Percentiles rank a stretch among this genome's conserved stretches.
These are phyloP conservation scores for Diversispora epigaea DNA, from an alignment of 192 early-diverging fungal species.

Conservation along the genomic window DNA sequence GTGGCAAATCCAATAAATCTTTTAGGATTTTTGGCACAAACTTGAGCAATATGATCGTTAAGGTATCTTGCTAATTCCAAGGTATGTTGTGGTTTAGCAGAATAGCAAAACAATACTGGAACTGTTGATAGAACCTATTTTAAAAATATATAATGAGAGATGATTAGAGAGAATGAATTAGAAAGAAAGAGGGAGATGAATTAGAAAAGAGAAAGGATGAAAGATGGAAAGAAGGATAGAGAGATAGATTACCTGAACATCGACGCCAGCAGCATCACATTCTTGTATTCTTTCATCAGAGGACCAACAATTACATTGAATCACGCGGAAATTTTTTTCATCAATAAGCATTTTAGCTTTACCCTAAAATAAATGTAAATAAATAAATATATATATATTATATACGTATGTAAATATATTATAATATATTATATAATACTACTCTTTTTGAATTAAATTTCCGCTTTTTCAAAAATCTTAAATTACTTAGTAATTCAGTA, in stretches of 20 bases:
- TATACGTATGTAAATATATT: no score
- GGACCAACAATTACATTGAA: constrained; percentile 72
- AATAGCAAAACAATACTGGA: constrained; percentile 65
- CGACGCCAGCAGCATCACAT: constrained; percentile 49
- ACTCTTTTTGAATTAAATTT: no score
- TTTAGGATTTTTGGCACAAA: constrained; percentile 57
- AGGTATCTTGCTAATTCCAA: constrained; percentile 56
- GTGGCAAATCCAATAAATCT: constrained; percentile 65
- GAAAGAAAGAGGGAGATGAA: no score
- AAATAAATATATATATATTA: background rate
- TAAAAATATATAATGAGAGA: background rate
- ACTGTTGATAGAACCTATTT: constrained; percentile 62
- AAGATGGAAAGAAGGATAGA: background rate
- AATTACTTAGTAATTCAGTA: no score
- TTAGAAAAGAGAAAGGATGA: background rate
- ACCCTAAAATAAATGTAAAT: constrained; percentile 36
- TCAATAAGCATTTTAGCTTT: constrained; percentile 67
- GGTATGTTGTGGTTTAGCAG: constrained; percentile 53
- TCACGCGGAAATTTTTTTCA: constrained; percentile 65
- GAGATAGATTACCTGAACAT: constrained; percentile 51
- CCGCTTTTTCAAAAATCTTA: no score
- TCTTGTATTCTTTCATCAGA: constrained; percentile 60
- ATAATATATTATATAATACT: no score
- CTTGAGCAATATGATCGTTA: constrained; percentile 60
- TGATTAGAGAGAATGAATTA: background rate